phyloP scores from a whole-genome alignment of 257 asterid genomes.

The Solanum clarkiae region DNA sequence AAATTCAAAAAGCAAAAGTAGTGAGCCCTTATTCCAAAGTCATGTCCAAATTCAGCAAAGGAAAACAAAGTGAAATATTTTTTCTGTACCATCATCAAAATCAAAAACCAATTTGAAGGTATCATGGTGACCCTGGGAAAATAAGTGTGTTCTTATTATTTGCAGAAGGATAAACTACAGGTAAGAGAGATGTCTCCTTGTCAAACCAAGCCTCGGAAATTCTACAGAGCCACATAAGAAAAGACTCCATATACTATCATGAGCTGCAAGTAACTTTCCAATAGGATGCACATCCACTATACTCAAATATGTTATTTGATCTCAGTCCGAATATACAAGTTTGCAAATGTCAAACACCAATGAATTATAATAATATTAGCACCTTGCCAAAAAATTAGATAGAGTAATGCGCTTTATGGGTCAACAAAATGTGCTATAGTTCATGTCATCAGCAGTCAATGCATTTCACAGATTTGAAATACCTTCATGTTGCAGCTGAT shows the following conservation, averaged over 20 bases:
- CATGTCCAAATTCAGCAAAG: neutral
- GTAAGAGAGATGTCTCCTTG: neutral
- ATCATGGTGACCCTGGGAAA: neutral
- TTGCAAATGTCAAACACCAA: neutral
- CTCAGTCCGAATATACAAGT: neutral
- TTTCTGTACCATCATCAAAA: neutral
- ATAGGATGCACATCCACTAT: neutral
- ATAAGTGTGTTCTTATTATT: neutral
- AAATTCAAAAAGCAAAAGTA: neutral
- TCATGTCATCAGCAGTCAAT: neutral
- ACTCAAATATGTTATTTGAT: neutral
- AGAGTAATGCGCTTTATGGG: neutral
- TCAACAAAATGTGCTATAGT: neutral
- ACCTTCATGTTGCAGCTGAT: slow-evolving; percentile 92
- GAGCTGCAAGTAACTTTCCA: neutral
- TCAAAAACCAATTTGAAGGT: neutral
- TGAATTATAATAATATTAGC: neutral
- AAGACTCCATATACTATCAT: neutral
- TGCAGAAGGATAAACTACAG: neutral
- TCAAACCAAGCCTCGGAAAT: neutral
- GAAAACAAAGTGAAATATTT: neutral
- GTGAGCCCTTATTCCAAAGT: neutral
- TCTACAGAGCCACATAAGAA: neutral
- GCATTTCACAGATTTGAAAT: neutral
- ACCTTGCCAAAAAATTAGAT: neutral